A percentile compares a stretch with the other conserved stretches of the same genome.
Conservation (phyloP, 176 grass and related monocot species). For the Poa annua region DNA sequence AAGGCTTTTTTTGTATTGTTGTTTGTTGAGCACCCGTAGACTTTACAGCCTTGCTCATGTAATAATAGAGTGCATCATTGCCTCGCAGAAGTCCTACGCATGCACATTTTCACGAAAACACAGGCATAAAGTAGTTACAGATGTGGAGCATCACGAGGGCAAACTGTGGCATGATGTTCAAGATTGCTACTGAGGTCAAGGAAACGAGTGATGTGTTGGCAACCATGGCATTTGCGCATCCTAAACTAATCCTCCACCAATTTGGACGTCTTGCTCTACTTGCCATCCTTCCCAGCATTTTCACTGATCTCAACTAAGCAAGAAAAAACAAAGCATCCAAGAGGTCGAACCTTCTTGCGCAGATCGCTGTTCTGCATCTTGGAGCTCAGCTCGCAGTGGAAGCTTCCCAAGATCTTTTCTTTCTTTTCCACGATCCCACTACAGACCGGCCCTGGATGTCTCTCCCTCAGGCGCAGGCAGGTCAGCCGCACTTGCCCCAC, state of each 20-base stretch:
- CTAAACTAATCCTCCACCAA: conserved; percentile 6
- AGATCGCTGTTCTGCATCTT: conserved; percentile 45
- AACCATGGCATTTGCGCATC: background rate
- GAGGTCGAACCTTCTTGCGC: conserved; percentile 42
- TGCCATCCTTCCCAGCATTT: background rate
- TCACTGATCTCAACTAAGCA: background rate
- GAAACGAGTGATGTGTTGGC: background rate
- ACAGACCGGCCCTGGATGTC: background rate
- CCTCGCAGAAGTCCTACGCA: background rate
- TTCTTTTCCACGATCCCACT: conserved; percentile 4
- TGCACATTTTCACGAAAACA: background rate
- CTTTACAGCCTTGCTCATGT: background rate
- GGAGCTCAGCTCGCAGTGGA: background rate
- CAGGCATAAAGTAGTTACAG: background rate
- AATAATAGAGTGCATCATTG: background rate
- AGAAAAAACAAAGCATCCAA: conserved; percentile 16
- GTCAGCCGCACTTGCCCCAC: conserved; percentile 58
- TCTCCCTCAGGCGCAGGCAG: background rate
- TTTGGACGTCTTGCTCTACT: background rate
- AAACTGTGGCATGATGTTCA: background rate
- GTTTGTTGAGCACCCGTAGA: background rate
- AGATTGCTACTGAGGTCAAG: background rate
- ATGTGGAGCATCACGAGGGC: background rate
- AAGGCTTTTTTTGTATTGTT: background rate
- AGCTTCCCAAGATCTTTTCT: conserved; percentile 19